A percentile compares a stretch with the other conserved stretches of the same genome.
Conservation (phyloP, 306 rosid genomes). For the Lathyrus oleraceus region DNA sequence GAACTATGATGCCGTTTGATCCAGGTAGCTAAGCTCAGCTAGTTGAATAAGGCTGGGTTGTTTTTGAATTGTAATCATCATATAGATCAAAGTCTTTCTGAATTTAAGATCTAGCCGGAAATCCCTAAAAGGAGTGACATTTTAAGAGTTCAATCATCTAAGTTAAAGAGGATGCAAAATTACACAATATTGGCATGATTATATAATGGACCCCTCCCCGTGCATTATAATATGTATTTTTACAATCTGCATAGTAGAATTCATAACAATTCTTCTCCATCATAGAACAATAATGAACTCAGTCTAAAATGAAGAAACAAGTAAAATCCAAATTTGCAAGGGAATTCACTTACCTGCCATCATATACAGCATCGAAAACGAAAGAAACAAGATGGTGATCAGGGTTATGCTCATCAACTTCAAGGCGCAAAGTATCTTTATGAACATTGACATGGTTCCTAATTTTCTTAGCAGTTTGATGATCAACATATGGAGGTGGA, state of each 20-base stretch:
- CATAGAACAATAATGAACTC: neutral
- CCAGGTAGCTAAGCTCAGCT: neutral
- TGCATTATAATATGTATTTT: too few relatives aligned
- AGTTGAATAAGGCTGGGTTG: neutral
- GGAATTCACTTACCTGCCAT: conserved; percentile 55
- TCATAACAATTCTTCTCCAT: neutral
- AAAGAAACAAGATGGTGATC: conserved; percentile 73
- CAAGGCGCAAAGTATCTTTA: conserved; percentile 64
- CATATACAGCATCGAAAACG: conserved; percentile 77
- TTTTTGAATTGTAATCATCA: neutral
- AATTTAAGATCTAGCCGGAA: neutral
- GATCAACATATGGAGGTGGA: conserved; percentile 73
- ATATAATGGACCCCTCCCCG: too few relatives aligned
- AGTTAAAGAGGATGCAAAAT: too few relatives aligned
- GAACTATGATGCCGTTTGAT: neutral
- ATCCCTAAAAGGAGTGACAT: neutral
- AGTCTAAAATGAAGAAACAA: neutral
- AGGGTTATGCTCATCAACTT: conserved; percentile 60
- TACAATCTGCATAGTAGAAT: too few relatives aligned
- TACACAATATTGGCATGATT: too few relatives aligned
- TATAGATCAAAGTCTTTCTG: neutral
- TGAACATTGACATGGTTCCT: conserved; percentile 74
- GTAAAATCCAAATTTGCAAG: too few relatives aligned
- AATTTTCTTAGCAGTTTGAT: conserved; percentile 79
- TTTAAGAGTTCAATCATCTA: too few relatives aligned